These are phyloP conservation scores for Microbotryomycetes sp. DNA, from an alignment of 1,284 basidiomycete species.

Conservation along the genomic window DNA sequence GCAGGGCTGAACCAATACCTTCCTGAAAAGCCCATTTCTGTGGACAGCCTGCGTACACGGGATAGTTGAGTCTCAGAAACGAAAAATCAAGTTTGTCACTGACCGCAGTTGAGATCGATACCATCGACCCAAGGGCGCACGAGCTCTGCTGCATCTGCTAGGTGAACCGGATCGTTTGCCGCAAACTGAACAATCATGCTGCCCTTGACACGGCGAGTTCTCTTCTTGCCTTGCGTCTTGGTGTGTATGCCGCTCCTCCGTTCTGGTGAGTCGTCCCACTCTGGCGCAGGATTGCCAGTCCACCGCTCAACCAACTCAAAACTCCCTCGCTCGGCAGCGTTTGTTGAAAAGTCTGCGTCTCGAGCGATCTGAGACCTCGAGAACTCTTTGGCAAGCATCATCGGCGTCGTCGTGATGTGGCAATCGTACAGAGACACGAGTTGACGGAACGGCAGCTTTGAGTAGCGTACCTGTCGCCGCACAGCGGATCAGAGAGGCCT, in stretches of 20 bases:
- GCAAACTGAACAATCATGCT: constrained; percentile 53
- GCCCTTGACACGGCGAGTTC: constrained; percentile 44
- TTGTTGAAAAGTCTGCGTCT: constrained; percentile 51
- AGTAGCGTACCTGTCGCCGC: constrained; percentile 52
- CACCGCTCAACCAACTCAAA: constrained; percentile 44
- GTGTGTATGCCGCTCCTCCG: constrained; percentile 34
- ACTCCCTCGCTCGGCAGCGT: constrained; percentile 47
- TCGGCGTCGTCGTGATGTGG: constrained; percentile 55
- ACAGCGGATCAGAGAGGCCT: constrained; percentile 33
- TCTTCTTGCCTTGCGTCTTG: constrained; percentile 16
- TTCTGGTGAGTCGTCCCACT: constrained; percentile 29
- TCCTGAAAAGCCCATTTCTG: constrained; percentile 51
- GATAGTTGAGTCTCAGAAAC: not conserved
- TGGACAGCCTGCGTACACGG: constrained; percentile 43
- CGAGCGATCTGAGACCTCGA: constrained; percentile 50
- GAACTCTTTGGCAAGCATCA: constrained; percentile 53
- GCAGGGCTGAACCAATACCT: constrained; percentile 52
- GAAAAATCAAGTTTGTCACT: not conserved
- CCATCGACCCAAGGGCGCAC: constrained; percentile 50
- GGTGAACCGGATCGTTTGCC: constrained; percentile 45
- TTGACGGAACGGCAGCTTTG: constrained; percentile 53
- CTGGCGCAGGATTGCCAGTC: constrained; percentile 13
- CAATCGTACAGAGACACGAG: constrained; percentile 51
- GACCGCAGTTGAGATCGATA: constrained; percentile 53
- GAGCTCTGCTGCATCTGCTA: constrained; percentile 53